Evolutionary conservation across 192 early-diverging fungal species (phyloP).

Genomic region (Pilobolus umbonatus): DNA sequence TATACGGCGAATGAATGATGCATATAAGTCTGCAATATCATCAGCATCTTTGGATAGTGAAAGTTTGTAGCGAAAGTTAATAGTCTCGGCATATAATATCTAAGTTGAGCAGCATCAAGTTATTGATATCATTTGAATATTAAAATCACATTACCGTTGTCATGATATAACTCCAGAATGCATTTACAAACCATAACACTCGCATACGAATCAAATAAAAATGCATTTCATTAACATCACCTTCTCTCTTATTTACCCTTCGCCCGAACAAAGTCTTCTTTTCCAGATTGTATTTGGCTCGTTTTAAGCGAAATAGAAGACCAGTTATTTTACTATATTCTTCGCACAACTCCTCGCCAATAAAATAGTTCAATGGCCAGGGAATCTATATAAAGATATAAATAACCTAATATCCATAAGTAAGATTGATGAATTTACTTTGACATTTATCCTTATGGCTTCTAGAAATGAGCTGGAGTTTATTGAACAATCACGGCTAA

Average conservation of each 20-base stretch:
- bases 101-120: constrained; percentile 4
- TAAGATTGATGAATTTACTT: too few relatives aligned
- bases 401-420: too few relatives aligned
- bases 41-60: constrained; percentile 27
- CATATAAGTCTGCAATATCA: constrained; percentile 34
- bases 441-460: too few relatives aligned
- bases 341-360: constrained; percentile 9
- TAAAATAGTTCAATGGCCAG: constrained; percentile 37
- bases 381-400: constrained; percentile 20
- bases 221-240: constrained; percentile 15
- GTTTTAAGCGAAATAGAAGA: constrained; percentile 33
- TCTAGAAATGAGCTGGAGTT: too few relatives aligned
- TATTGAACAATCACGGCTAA: too few relatives aligned
- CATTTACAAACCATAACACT: constrained; percentile 40
- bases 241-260: not conserved
- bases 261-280: constrained; percentile 25
- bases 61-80: constrained; percentile 23
- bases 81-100: constrained; percentile 39
- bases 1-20: constrained; percentile 25
- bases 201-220: constrained; percentile 37
- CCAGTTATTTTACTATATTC: constrained; percentile 27
- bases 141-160: constrained; percentile 26
- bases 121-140: not conserved
- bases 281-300: constrained; percentile 37
- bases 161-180: constrained; percentile 36